Base-by-base conservation (phyloP, 1,284 basidiomycete species). In the Apiotrichum porosum region DNA sequence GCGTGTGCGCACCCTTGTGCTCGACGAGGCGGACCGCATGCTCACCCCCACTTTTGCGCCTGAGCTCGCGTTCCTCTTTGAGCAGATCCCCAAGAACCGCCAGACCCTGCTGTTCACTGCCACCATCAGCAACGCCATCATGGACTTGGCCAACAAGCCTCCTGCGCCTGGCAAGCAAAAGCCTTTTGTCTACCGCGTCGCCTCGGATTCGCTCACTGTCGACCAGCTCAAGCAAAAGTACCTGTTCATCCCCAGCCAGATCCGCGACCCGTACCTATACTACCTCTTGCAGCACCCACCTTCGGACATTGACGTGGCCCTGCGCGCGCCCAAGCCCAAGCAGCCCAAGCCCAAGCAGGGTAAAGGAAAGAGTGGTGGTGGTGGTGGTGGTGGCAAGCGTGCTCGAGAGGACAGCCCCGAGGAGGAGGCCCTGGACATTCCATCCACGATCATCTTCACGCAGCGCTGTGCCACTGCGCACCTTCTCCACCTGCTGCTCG, bases 21-120 rank as follows among this genome's bases (percentile, higher is more conserved):
- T 98, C 6, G 94, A 98, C 71, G 94, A 98, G 76, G 95, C 95
- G 0, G 95, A 99, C 76, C 79, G 94, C 23, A 77, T 99, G 37
- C 78, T 99, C 30, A 91, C 90, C 1, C 78, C 86, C 0, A 93
- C 91, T 0, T 99, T 98, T 66, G 82, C 90, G 4, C 81, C 87
- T 0, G 93, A 97, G 47, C 74, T 99, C 34, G 80, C 82, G 0
- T 82, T 85, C 66, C 71, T 97, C 18, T 93, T 97, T 66, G 75
- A 77, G 32, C 77, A 81, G 31, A 78, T 98, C 17, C 92, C 95
- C 0, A 79, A 81, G 37, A 81, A 91, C 30, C 79, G 95, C 14
- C 95, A 98, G 70, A 98, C 95, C 0, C 88, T 92, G 55, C 80
- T 99, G 23, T 98, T 98, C 72, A 97, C 95, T 0, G 95, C 95